Base-by-base conservation (phyloP, 139 green algal species). In the Volvox reticuliferus region DNA sequence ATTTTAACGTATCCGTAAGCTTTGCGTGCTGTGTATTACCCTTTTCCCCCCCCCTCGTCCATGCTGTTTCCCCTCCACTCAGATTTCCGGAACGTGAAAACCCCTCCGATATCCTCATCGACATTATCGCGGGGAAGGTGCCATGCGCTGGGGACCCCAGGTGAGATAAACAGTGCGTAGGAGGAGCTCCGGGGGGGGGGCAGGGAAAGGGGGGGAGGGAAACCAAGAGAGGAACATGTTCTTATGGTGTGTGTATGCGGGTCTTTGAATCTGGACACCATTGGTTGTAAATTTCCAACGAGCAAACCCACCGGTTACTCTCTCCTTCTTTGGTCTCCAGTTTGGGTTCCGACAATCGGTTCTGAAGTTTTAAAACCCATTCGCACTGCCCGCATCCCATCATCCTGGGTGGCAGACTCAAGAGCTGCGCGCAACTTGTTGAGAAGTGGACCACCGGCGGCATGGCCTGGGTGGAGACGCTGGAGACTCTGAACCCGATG, bases 41-140 rank as follows among this genome's bases (percentile, higher is more conserved):
- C n/a, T n/a, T n/a, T n/a, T n/a, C n/a, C n/a, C n/a, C n/a, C n/a
- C n/a, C n/a, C n/a, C n/a, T n/a, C n/a, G n/a, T 55, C 44, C 44
- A 5, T 55, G 44, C 44, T 9, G 44, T 55, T 55, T 55, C 44
- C 9, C 44, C 9, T 55, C 44, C 44, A 55, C 28, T 18, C 79
- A 88, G 44, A 5, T 89, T 93, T 22, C 88, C 88, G 1, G 30
- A 91, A 50, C 82, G 87, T 13, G 94, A 95, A 84, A 98, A 97
- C 90, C 96, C 96, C 20, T 94, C 93, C 0, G 96, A 98, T 79
- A 89, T 94, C 32, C 93, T 96, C 20, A 95, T 98, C 92, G 96
- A 98, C 93, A 95, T 97, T 30, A 93, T 97, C 36, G 92, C 88
- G 18, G 95, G 95, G 63, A 91, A 93, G 77, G 20, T 91, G 67